Base-by-base conservation (phyloP, 2,329 filamentous ascomycete species). In the Myriangium duriaei region DNA sequence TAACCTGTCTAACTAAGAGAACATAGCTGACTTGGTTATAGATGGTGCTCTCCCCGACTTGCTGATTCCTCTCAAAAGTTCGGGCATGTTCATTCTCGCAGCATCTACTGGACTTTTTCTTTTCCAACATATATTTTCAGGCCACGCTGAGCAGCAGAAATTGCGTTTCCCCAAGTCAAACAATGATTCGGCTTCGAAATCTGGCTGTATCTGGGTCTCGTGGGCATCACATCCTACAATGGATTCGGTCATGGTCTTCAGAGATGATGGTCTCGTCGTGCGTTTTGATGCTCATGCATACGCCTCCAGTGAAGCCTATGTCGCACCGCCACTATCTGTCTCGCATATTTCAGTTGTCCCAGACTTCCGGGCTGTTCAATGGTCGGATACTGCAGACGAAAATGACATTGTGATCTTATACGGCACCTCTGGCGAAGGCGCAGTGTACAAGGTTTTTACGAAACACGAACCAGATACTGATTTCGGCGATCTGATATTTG, bases 151-250 rank as follows among this genome's bases (percentile, higher is more conserved):
- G 12, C 2, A 24, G 7, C 16, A 21, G 11, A 26, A 14, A 59
- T 19, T 47, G 57, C 17, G 62, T 60, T 10, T 52, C 56, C 0
- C 54, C 58, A 6, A 71, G 68, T 0, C 46, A 55, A 21, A 63
- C 68, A 21, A 63, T 68, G 46, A 64, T 7, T 7, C 21, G 21
- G 21, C 7, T 26, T 26, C n/a, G 21, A 7, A n/a, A 7, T n/a
- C 21, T n/a, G 7, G 7, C 7, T n/a, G 21, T 26, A 26, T 26
- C n/a, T 26, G 21, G 21, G 21, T 26, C 7, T 26, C 21, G 7
- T 26, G n/a, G 7, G 21, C n/a, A 26, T n/a, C 7, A 7, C 21
- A n/a, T 7, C 21, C 21, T 7, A 7, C 7, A n/a, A 26, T 7
- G 7, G 21, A 26, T n/a, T 7, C 21, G 7, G 21, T 26, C 7